Evolutionary conservation across 2,329 filamentous ascomycete genomes (phyloP), one percentile per base, ranked within the genome.

Genomic region (Fusarium sp.): DNA sequence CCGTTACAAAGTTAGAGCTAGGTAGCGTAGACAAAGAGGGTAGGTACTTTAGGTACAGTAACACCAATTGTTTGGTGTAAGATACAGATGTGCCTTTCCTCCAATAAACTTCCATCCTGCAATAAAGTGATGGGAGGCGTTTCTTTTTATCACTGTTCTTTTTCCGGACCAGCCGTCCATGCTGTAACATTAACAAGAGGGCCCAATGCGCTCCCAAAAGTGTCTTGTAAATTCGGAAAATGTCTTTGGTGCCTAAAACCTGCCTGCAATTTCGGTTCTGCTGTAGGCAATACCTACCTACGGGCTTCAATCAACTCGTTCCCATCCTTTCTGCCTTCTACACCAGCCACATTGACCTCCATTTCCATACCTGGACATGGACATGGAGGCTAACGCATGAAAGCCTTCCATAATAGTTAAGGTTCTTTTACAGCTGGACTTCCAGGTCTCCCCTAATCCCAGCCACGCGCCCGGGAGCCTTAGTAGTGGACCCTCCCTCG

Each of bases 331-430:
- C 26, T 41, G 40, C 44, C 44, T 60, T 30, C 11, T 60, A 51
- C 67, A 69, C 61, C 62, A 74, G 71, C 71, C 71, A 74, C 71
- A 71, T 57, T 33, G 53, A 40, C 40, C 34, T 20, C 31, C n/a
- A 23, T 23, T 23, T 23, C 23, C 23, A 23, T 23, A 23, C 23
- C 23, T 23, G 23, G 23, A 23, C 20, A 57, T 26, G 36, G 23
- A 31, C 41, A 28, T 23, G 23, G 23, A 23, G 46, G 62, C 50
- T 72, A 72, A 67, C 54, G 46, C 42, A 13, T 52, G 50, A 64
- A 57, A 61, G 56, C 30, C 30, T 30, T 8, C 56, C 62, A 23
- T 23, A 23, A 23, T 23, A 23, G 23, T 23, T 23, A 23, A 23
- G 23, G 23, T 62, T 45, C 42, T n/a, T 73, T 67, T 70, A 51